A percentile compares a stretch with the other conserved stretches of the same genome.
phyloP scores from a whole-genome alignment of 805 yeast species.

The Debaryomyces castellii region DNA sequence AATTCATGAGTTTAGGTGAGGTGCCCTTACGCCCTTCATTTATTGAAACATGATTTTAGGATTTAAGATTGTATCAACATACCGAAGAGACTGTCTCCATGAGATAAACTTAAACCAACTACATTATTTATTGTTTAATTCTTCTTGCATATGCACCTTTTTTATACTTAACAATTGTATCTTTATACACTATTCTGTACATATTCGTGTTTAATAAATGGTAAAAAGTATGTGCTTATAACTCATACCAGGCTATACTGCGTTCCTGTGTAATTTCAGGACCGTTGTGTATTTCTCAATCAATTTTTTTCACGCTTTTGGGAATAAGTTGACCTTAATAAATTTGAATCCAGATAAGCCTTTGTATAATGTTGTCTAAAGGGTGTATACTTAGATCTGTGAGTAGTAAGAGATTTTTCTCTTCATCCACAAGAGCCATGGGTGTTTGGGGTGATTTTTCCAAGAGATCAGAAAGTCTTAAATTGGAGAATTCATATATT shows the following conservation, averaged over 20 bases:
- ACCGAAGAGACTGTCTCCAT: too few relatives aligned
- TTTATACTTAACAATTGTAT: too few relatives aligned
- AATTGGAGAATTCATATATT: constrained; percentile 18
- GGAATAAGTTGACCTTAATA: not conserved
- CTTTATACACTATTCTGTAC: not conserved
- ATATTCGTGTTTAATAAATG: not conserved
- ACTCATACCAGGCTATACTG: not conserved
- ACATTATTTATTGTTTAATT: not conserved
- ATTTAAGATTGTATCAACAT: not conserved
- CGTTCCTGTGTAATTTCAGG: not conserved
- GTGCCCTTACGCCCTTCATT: constrained; percentile 31
- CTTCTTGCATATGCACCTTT: not conserved
- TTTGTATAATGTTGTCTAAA: not conserved
- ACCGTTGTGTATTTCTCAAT: not conserved
- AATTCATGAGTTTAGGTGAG: constrained; percentile 23
- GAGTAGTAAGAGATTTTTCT: constrained; percentile 1
- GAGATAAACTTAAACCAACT: not conserved
- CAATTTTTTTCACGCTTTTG: not conserved
- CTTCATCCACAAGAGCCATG: constrained; percentile 1
- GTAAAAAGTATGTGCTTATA: not conserved
- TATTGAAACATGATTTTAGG: constrained; percentile 12
- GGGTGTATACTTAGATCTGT: constrained; percentile 2
- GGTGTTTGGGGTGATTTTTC: constrained; percentile 35
- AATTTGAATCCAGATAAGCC: not conserved
- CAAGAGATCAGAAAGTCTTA: constrained; percentile 27